phyloP scores from a whole-genome alignment of 257 asterid genomes.

The Jacaranda copaia region DNA sequence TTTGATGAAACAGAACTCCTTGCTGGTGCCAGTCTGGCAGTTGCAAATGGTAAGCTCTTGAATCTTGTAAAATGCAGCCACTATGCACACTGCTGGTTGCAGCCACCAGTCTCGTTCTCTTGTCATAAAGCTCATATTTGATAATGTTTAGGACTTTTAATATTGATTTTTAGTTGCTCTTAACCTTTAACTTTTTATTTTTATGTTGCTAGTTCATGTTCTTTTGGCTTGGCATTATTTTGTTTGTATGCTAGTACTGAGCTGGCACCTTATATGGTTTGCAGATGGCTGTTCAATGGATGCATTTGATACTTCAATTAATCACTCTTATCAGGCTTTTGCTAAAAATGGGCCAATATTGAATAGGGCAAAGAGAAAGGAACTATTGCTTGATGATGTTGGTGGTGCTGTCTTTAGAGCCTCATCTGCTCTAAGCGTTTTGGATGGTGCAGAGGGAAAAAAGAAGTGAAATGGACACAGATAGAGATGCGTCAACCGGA shows the following conservation, averaged over 20 bases:
- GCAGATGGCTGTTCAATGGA: slow-evolving; percentile 50
- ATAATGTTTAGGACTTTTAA: background rate
- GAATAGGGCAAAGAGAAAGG: slow-evolving; percentile 73
- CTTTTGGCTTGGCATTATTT: slow-evolving; percentile 15
- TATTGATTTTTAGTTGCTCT: background rate
- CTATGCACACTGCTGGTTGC: background rate
- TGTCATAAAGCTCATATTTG: background rate
- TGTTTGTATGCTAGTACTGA: too few species aligned
- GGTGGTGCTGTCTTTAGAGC: slow-evolving; percentile 55
- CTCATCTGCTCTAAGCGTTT: slow-evolving; percentile 62
- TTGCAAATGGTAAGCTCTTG: slow-evolving; percentile 51
- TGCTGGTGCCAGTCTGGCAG: slow-evolving; percentile 46
- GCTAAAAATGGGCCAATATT: slow-evolving; percentile 64
- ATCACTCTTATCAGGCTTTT: slow-evolving; percentile 57
- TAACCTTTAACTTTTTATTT: background rate
- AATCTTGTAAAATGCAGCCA: slow-evolving; percentile 26
- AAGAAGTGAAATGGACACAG: slow-evolving; percentile 71
- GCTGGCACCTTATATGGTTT: slow-evolving; percentile 27
- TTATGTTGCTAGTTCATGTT: background rate
- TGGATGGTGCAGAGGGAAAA: slow-evolving; percentile 83
- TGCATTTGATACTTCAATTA: slow-evolving; percentile 48
- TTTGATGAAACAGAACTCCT: slow-evolving; percentile 59
- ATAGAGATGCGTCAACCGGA: slow-evolving; percentile 5
- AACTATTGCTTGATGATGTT: slow-evolving; percentile 71
- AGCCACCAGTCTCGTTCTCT: background rate